Percentiles rank a stretch among this genome's conserved stretches.
These are phyloP conservation scores for Scleroderma bovista DNA, from an alignment of 768 basidiomycete genomes.

Conservation along the genomic window DNA sequence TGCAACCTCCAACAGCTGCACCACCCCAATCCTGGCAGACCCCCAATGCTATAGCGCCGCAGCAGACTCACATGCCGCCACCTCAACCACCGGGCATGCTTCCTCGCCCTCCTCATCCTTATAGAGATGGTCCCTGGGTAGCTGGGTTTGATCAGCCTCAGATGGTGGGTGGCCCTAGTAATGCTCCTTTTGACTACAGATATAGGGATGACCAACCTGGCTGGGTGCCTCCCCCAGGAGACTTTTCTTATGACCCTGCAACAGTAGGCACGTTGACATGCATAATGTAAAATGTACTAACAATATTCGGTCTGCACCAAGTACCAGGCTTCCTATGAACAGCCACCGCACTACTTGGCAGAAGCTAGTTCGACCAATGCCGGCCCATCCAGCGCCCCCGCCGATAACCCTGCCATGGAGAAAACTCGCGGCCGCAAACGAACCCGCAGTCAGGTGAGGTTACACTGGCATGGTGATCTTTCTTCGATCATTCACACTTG, in stretches of 20 bases:
- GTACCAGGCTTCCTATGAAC: conserved; percentile 56
- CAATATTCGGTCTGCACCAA: conserved; percentile 19
- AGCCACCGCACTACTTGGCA: conserved; percentile 49
- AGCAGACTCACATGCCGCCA: conserved; percentile 55
- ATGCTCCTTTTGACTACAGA: conserved; percentile 50
- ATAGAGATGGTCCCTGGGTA: conserved; percentile 53
- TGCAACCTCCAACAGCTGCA: conserved; percentile 42
- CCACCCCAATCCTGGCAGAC: conserved; percentile 65
- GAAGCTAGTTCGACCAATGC: conserved; percentile 45
- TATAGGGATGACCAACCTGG: conserved; percentile 54
- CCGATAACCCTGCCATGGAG: conserved; percentile 29
- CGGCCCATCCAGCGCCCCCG: conserved; percentile 33
- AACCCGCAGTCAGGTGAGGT: conserved; percentile 49
- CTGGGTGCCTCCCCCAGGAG: conserved; percentile 39
- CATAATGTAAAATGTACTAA: background rate
- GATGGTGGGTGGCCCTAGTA: conserved; percentile 41
- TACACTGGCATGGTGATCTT: background rate
- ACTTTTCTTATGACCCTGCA: conserved; percentile 51
- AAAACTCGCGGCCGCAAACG: conserved; percentile 67
- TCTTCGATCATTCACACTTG: background rate
- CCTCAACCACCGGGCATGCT: conserved; percentile 42
- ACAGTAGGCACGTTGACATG: conserved; percentile 33
- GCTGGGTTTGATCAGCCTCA: conserved; percentile 47
- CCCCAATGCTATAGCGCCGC: conserved; percentile 53
- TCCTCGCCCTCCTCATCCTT: conserved; percentile 39